Conservation (phyloP, 1,139 yeast genomes). For the Saccharomyces hybrid region DNA sequence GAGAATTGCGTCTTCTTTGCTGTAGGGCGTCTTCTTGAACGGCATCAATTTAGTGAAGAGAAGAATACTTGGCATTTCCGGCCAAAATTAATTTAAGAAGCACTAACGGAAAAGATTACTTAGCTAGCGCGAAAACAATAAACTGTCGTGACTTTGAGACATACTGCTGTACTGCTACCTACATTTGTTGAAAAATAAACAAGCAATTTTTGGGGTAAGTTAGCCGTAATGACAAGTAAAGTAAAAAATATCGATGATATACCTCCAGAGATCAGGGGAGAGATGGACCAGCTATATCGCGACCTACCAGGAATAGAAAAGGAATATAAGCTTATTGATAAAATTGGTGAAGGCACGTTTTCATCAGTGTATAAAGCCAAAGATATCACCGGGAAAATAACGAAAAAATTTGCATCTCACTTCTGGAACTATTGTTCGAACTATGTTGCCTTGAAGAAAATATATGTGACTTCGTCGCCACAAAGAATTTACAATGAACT, state of each 20-base stretch:
- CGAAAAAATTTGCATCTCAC: too few relatives aligned
- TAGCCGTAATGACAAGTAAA: not conserved
- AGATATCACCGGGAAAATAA: too few relatives aligned
- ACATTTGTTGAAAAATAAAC: not conserved
- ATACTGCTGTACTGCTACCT: not conserved
- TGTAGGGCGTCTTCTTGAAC: not conserved
- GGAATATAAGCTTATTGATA: too few relatives aligned
- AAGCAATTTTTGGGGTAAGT: not conserved
- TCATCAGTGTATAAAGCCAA: too few relatives aligned
- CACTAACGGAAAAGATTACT: not conserved
- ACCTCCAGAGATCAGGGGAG: constrained; percentile 46
- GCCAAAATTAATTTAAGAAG: not conserved
- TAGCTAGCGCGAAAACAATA: not conserved
- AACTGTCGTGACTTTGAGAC: not conserved
- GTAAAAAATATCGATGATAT: not conserved
- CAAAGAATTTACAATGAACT: too few relatives aligned
- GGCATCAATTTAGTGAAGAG: not conserved
- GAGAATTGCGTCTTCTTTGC: not conserved
- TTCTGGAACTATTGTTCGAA: too few relatives aligned
- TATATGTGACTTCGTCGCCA: too few relatives aligned
- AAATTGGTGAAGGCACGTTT: too few relatives aligned
- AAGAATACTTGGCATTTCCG: not conserved
- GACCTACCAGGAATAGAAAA: too few relatives aligned
- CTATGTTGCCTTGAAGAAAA: too few relatives aligned
- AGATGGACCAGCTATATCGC: constrained; percentile 46